These are phyloP conservation scores for Wickerhamiella slavikovae DNA, from an alignment of 805 yeast genomes.

Conservation along the genomic window DNA sequence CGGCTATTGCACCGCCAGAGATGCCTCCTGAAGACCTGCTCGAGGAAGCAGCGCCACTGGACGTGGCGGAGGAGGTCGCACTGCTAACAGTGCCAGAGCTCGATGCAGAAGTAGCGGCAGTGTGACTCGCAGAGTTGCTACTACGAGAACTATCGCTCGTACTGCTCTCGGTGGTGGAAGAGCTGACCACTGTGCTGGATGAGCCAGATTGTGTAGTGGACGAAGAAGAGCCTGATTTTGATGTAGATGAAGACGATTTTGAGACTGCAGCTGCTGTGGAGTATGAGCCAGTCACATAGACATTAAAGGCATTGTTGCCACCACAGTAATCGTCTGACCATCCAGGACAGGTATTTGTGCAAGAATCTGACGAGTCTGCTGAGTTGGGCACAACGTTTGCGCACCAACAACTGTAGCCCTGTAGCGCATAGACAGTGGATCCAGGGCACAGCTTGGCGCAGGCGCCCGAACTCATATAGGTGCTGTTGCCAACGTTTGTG, in stretches of 20 bases:
- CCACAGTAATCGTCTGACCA: conserved; percentile 46
- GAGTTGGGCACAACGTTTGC: conserved; percentile 27
- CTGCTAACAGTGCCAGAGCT: conserved; percentile 1
- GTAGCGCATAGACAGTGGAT: conserved; percentile 28
- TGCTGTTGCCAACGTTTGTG: background rate
- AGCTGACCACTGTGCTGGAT: conserved; percentile 7
- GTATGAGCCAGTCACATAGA: conserved; percentile 11
- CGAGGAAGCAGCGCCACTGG: too few species aligned
- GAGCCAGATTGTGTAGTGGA: background rate
- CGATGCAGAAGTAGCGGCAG: conserved; percentile 9
- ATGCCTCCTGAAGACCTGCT: conserved; percentile 14
- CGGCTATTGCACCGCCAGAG: conserved; percentile 35
- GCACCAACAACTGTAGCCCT: conserved; percentile 42
- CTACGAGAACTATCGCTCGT: conserved; percentile 8
- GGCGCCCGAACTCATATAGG: background rate
- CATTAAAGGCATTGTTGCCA: conserved; percentile 25
- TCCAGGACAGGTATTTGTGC: conserved; percentile 36
- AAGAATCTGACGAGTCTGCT: conserved; percentile 11
- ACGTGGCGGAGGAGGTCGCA: conserved; percentile 12
- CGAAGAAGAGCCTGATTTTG: background rate
- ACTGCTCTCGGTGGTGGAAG: conserved; percentile 8
- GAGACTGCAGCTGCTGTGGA: background rate
- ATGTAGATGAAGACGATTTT: background rate
- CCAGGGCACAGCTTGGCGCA: conserved; percentile 14
- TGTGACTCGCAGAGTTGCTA: conserved; percentile 11